Evolutionary conservation across 1,139 yeast genomes (phyloP).

Genomic region (Saccharomycopsis hybrid): DNA sequence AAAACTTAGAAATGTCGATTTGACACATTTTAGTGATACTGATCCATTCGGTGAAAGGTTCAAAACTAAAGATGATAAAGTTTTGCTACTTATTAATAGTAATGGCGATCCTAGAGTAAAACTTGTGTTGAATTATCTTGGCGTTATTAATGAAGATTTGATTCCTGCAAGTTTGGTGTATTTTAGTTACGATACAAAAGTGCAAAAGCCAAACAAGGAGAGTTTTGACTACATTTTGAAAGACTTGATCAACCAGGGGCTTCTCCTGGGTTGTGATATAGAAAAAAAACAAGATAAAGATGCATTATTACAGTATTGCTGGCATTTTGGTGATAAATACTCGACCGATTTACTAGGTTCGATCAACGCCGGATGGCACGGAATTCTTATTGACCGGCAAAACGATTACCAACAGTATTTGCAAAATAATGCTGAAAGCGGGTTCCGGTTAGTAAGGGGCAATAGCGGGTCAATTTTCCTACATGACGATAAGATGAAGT

Average conservation of each 20-base stretch:
- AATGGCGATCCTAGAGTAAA: slow-evolving; percentile 54
- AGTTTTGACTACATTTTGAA: slow-evolving; percentile 40
- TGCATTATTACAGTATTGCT: slow-evolving; percentile 29
- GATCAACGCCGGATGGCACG: slow-evolving; percentile 53
- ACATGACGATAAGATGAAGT: not conserved
- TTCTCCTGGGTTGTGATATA: slow-evolving; percentile 17
- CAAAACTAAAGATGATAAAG: slow-evolving; percentile 23
- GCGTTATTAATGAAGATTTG: slow-evolving; percentile 30
- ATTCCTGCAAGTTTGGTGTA: slow-evolving; percentile 36
- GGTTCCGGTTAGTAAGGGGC: not conserved
- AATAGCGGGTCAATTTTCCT: not conserved
- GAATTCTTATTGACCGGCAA: slow-evolving; percentile 45
- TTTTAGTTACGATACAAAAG: slow-evolving; percentile 49
- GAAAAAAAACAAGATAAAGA: slow-evolving; percentile 8
- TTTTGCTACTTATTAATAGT: slow-evolving; percentile 43
- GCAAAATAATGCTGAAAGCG: not conserved
- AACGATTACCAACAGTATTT: slow-evolving; percentile 23
- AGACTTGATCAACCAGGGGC: slow-evolving; percentile 24
- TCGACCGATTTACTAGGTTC: slow-evolving; percentile 49
- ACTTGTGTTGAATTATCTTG: slow-evolving; percentile 40
- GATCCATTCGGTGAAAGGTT: slow-evolving; percentile 20
- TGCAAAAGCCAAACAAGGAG: slow-evolving; percentile 42
- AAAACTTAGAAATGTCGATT: slow-evolving; percentile 27
- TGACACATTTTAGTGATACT: not conserved
- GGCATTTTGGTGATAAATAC: slow-evolving; percentile 66